Percentiles rank a stretch among this genome's conserved stretches.
Evolutionary conservation across 306 rosid species (phyloP).

Genomic region (Citrullus amarus): DNA sequence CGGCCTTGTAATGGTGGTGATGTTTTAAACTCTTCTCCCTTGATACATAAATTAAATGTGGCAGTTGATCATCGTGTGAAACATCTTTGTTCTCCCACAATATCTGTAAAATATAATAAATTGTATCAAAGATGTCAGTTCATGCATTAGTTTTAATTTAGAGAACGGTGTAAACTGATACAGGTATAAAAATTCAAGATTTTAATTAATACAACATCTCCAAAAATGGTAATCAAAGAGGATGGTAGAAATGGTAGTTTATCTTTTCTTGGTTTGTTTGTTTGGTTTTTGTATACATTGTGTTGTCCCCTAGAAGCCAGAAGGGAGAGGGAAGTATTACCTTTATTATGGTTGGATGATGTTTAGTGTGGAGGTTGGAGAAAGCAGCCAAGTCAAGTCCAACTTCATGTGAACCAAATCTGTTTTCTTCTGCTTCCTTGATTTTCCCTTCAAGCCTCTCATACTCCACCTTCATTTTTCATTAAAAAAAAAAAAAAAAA

Average conservation of each 20-base stretch:
- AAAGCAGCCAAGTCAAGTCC: constrained; percentile 25
- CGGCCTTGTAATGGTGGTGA: constrained; percentile 57
- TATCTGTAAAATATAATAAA: constrained; percentile 17
- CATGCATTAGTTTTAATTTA: too few relatives aligned
- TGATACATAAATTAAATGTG: constrained; percentile 42
- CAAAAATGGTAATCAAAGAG: too few relatives aligned
- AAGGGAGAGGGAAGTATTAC: constrained; percentile 6
- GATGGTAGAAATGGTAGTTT: too few relatives aligned
- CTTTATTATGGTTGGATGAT: constrained; percentile 53
- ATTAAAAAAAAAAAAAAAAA: too few relatives aligned
- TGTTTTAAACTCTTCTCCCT: constrained; percentile 46
- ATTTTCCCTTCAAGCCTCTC: constrained; percentile 27
- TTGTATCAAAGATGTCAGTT: too few relatives aligned
- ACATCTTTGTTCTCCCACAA: constrained; percentile 36
- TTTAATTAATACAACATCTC: too few relatives aligned
- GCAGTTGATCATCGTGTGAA: constrained; percentile 15
- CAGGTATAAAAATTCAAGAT: too few relatives aligned
- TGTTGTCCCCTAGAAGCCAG: too few relatives aligned
- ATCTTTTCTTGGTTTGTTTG: too few relatives aligned
- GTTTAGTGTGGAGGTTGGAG: constrained; percentile 14
- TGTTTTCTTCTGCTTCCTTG: constrained; percentile 14
- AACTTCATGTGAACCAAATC: neutral
- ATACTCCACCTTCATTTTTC: constrained; percentile 34
- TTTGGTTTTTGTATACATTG: too few relatives aligned
- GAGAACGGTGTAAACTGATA: too few relatives aligned